Evolutionary conservation across 331 rosid species (phyloP), one percentile per base, ranked within the genome.

Genomic region (Pyracantha coccinea): DNA sequence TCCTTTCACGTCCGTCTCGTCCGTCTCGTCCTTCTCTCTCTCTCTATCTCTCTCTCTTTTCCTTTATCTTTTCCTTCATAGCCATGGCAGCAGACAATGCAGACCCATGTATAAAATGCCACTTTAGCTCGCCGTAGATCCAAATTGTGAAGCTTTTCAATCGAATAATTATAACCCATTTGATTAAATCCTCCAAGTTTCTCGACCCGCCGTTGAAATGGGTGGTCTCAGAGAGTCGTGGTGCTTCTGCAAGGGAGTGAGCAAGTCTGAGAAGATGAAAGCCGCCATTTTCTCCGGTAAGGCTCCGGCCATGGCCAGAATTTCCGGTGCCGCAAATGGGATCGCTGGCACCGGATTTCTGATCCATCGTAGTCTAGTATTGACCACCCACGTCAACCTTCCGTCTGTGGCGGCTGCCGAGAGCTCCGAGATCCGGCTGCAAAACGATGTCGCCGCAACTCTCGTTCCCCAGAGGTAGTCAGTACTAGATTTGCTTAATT

Each of bases 161-260:
- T 15, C 25, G 41, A 24, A 66, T 25, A 14, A 38, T 15, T 54
- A n/a, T 28, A 60, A 69, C 79, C 80, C 75, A 82, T 69, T 58
- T 33, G 32, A 6, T 71, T 8, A 68, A 38, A 57, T 33, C 69
- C 41, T 33, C 15, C 23, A 11, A 59, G 13, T 69, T 81, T 64
- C 63, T 52, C 12, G 14, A 23, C 27, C 52, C 19, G 25, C 50
- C 32, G 0, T 27, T 10, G 68, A 70, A 76, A 85, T 85, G 98
- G 97, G 88, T 38, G 91, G 86, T 80, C 80, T 95, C 47, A 85
- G 87, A 44, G 97, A 95, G 62, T 86, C 99, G 19, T 90, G 93
- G 97, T 95, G 99, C 67, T 95, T 95, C 84, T 95, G 99, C 82
- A 95, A 90, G 83, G 99, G 99, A 25, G 88, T 90, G 20, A 82